Evolutionary conservation across 129 eudicot species (phyloP), one percentile per base, ranked within the genome.

Genomic region (Kitagawia praeruptora): DNA sequence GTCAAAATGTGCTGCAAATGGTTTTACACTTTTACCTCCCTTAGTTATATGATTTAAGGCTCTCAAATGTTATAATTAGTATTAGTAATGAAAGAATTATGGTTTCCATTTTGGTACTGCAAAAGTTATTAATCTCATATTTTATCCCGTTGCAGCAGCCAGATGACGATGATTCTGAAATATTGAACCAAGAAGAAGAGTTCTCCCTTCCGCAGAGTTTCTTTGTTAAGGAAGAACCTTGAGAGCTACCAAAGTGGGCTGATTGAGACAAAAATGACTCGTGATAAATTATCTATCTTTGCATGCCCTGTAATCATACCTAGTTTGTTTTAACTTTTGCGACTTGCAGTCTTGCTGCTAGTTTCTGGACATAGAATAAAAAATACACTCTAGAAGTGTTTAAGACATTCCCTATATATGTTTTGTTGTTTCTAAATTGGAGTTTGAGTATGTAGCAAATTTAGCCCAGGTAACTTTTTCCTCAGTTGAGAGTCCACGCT

Each of bases 201-300:
- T 93, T 93, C 61, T 81, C 89, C 82, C 83, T 93, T 91, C 98
- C 98, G 46, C 88, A 84, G 78, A 91, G 97, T 79, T 93, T 81
- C 82, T 89, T 93, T 42, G 72, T 76, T 15, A 89, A 89, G 83
- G 97, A 93, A 27, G 98, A 91, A 58, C 80, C 91, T 81, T 93
- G 91, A 92, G 25, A 31, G 41, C 41, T 67, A 44, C 56, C 18
- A 12, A 75, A 16, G 54, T n/a, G 47, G 54, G 77, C 47, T 31
- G 12, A 70, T 75, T 8, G 15, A 73, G 39, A 27, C 75, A 44
- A 49, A 44, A 48, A 74, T 3, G 6, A 28, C 0, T 25, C 11
- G 18, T 12, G 54, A 23, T 44, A 37, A 3, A 18, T 44, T 44
- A 42, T 73, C 16, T n/a, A 19, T 41, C 15, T 44, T 10, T 73